phyloP scores from a whole-genome alignment of 192 early-diverging fungal genomes.

The Coemansia sp. region DNA sequence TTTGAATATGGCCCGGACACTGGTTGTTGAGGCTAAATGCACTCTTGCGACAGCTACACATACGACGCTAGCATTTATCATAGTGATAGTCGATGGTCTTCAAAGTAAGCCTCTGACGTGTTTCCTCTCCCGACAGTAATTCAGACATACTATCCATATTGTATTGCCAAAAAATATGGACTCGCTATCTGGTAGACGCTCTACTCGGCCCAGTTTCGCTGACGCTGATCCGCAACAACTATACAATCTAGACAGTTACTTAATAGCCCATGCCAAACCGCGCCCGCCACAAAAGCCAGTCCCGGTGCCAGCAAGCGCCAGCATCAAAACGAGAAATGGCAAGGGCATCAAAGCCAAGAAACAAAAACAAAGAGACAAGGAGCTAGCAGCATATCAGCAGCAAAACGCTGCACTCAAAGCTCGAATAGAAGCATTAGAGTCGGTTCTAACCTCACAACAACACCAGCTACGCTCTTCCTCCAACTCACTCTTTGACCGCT shows the following conservation, averaged over 20 bases:
- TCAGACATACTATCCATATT: not conserved
- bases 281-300: not conserved
- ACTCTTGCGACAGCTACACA: too few relatives aligned
- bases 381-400: not conserved
- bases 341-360: not conserved
- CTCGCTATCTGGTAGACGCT: not conserved
- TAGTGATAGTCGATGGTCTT: not conserved
- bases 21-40: too few relatives aligned
- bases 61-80: not conserved
- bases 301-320: not conserved
- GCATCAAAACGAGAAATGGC: not conserved
- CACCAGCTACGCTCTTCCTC: not conserved
- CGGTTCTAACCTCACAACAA: not conserved
- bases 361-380: not conserved
- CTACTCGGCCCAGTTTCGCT: not conserved
- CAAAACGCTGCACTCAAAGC: not conserved
- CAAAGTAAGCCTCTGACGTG: not conserved
- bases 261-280: not conserved
- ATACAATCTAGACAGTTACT: not conserved
- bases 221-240: not conserved
- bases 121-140: not conserved
- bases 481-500: not conserved
- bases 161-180: not conserved
- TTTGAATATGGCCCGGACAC: too few relatives aligned
- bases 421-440: not conserved